Percentiles rank a stretch among this genome's conserved stretches.
Evolutionary conservation across 1,139 yeast species (phyloP).

Genomic region (Suhomyces bribrorum): DNA sequence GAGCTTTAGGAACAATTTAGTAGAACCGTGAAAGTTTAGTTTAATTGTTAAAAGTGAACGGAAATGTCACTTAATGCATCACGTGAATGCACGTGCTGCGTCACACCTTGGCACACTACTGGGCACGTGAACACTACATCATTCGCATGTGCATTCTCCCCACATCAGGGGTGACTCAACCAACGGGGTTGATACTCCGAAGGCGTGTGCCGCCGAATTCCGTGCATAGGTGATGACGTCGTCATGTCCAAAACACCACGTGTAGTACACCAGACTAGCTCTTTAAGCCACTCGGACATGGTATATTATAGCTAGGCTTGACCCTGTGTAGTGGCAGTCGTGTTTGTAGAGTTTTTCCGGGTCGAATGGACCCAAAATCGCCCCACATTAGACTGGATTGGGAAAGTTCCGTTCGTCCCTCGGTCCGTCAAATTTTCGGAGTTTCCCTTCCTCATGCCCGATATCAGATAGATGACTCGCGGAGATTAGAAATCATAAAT

Average conservation of each 20-base stretch:
- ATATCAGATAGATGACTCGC: slow-evolving; percentile 12
- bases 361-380: neutral
- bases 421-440: slow-evolving; percentile 11
- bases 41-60: neutral
- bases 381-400: neutral
- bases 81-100: neutral
- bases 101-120: neutral
- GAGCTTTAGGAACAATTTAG: too few species aligned
- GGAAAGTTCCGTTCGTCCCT: neutral
- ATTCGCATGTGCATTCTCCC: neutral
- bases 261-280: neutral
- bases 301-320: too few species aligned
- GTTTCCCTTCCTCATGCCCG: slow-evolving; percentile 9
- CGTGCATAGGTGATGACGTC: neutral
- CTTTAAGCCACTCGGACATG: too few species aligned
- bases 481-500: slow-evolving; percentile 4
- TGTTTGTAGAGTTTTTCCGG: neutral
- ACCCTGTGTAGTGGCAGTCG: too few species aligned
- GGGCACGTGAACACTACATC: neutral
- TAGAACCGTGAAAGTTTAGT: too few species aligned
- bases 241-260: neutral
- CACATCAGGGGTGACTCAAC: neutral
- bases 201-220: neutral
- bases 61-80: neutral
- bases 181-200: neutral